Evolutionary conservation across 257 asterid genomes (phyloP).

Genomic region (Jacaranda copaia): DNA sequence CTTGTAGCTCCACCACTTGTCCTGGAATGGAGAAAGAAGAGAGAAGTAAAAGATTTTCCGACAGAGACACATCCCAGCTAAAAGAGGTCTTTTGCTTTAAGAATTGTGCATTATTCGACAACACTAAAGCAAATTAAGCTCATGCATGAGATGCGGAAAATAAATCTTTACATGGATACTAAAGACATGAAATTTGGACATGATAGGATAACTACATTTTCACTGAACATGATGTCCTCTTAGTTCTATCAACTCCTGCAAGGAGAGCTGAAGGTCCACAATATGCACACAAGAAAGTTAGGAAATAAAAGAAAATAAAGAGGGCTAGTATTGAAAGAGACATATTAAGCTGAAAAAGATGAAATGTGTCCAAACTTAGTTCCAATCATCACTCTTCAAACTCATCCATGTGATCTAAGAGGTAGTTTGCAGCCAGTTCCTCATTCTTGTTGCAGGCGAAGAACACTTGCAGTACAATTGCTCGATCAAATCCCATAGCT

Average conservation of each 20-base stretch:
- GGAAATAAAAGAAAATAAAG: neutral
- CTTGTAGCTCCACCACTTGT: too few species aligned
- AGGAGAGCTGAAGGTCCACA: slow-evolving; percentile 22
- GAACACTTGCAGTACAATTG: slow-evolving; percentile 72
- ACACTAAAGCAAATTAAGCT: neutral
- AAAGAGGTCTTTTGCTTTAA: neutral
- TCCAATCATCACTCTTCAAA: slow-evolving; percentile 61
- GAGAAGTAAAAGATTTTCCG: too few species aligned
- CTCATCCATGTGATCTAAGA: slow-evolving; percentile 88
- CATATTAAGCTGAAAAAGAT: neutral
- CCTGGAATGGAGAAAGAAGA: too few species aligned
- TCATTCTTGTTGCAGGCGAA: slow-evolving; percentile 96
- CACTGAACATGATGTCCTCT: slow-evolving; percentile 23
- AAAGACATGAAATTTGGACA: neutral
- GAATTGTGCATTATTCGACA: neutral
- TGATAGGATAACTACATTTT: slow-evolving; percentile 32
- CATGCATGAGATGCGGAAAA: neutral
- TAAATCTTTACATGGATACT: neutral
- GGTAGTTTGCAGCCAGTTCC: slow-evolving; percentile 92
- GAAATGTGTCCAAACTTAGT: slow-evolving; percentile 23
- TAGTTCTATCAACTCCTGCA: slow-evolving; percentile 24
- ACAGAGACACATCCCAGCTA: too few species aligned
- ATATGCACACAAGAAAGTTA: neutral
- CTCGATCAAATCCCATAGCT: slow-evolving; percentile 90
- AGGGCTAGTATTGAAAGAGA: neutral